Percentiles rank a stretch among this genome's conserved stretches.
phyloP scores from a whole-genome alignment of 352 stramenopile genomes.

The Paralagenidium karlingii region DNA sequence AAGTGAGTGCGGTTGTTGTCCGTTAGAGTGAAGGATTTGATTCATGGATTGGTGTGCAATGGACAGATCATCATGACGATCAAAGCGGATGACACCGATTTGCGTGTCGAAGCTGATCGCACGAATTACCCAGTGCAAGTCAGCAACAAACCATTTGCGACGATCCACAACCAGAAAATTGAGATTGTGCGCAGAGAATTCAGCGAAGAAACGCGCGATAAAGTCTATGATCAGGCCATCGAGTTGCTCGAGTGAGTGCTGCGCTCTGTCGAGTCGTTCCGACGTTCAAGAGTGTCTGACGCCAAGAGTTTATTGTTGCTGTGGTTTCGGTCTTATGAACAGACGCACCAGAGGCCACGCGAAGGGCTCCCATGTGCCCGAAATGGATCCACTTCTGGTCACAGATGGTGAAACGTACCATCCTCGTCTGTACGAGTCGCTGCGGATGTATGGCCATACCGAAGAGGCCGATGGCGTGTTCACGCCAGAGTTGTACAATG shows the following conservation, averaged over 20 bases:
- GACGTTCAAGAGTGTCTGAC: too few relatives aligned
- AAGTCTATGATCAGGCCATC: too few relatives aligned
- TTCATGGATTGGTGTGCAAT: background rate
- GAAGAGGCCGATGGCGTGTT: slow-evolving; percentile 51
- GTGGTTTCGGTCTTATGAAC: too few relatives aligned
- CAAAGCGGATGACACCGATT: slow-evolving; percentile 62
- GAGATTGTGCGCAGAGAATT: slow-evolving; percentile 30
- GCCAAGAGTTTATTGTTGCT: too few relatives aligned
- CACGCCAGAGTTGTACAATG: slow-evolving; percentile 36
- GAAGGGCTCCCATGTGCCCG: slow-evolving; percentile 19
- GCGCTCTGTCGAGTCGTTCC: too few relatives aligned
- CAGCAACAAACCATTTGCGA: slow-evolving; percentile 62
- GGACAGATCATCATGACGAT: slow-evolving; percentile 64
- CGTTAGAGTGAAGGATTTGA: too few relatives aligned
- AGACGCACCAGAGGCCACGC: too few relatives aligned
- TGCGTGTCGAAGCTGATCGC: slow-evolving; percentile 56
- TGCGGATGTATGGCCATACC: slow-evolving; percentile 58
- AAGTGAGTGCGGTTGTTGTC: slow-evolving; percentile 10
- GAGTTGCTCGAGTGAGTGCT: too few relatives aligned
- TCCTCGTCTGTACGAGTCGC: slow-evolving; percentile 27
- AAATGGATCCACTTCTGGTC: slow-evolving; percentile 67
- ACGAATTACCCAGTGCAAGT: slow-evolving; percentile 57
- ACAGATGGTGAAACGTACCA: slow-evolving; percentile 50
- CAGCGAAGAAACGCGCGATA: slow-evolving; percentile 23
- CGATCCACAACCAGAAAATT: slow-evolving; percentile 38